phyloP scores from a whole-genome alignment of 148 eudicot genomes.

The Arbutus unedo region DNA sequence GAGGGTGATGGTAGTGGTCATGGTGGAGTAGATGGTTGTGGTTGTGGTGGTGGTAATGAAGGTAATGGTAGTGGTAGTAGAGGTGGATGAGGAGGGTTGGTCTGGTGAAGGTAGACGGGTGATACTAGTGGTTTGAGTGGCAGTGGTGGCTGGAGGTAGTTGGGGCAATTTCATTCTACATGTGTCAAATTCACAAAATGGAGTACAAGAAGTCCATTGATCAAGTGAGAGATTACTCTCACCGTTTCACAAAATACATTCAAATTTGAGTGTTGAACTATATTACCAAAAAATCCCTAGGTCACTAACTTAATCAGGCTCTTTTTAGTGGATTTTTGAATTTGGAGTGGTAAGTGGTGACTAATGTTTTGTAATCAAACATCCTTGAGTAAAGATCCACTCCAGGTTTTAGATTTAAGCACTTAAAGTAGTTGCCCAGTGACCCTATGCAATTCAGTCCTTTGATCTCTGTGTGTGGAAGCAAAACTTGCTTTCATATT shows the following conservation, averaged over 20 bases:
- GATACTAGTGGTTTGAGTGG: not conserved
- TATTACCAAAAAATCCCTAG: not conserved
- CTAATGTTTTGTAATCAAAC: not conserved
- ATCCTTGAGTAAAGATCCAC: not conserved
- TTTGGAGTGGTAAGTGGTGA: not conserved
- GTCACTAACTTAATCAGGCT: not conserved
- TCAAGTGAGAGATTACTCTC: not conserved
- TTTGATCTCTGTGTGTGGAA: not conserved
- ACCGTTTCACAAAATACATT: not conserved
- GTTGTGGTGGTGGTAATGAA: not conserved
- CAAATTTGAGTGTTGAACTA: not conserved
- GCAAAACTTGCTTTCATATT: not conserved
- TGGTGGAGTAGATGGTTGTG: not conserved
- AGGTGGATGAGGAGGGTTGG: not conserved
- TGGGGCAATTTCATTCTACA: too few relatives aligned
- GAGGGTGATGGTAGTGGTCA: not conserved
- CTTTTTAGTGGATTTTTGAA: not conserved
- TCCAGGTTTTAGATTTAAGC: not conserved
- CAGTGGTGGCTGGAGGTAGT: not conserved
- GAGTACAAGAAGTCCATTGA: too few relatives aligned
- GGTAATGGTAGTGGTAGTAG: not conserved
- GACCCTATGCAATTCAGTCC: not conserved
- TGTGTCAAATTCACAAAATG: too few relatives aligned
- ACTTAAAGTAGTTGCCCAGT: not conserved
- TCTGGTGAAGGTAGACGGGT: not conserved